These are phyloP conservation scores for Eucalyptus cloeziana DNA, from an alignment of 345 rosid species.

Conservation along the genomic window DNA sequence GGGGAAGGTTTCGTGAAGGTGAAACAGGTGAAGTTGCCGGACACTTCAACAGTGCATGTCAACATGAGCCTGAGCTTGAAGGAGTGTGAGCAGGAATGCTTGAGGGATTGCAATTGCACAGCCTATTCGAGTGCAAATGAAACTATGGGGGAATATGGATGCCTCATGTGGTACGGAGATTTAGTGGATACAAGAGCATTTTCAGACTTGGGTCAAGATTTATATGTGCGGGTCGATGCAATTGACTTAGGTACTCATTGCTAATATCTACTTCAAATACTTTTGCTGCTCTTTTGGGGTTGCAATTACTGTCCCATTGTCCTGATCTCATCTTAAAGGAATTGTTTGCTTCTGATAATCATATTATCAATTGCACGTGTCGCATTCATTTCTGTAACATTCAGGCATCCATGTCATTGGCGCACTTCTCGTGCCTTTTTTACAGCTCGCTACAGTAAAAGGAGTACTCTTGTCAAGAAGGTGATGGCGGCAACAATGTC, in stretches of 20 bases:
- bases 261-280: neutral
- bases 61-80: neutral
- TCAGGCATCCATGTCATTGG: neutral
- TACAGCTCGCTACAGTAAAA: neutral
- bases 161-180: constrained; percentile 17
- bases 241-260: neutral
- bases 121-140: constrained; percentile 7
- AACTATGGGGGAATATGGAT: neutral
- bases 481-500: neutral
- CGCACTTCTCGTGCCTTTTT: neutral
- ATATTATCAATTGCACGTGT: neutral
- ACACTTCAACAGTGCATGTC: neutral
- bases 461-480: neutral
- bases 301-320: neutral
- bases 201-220: neutral
- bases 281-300: neutral
- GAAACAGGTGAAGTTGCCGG: neutral
- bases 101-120: constrained; percentile 13
- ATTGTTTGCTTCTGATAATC: neutral
- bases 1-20: constrained; percentile 39
- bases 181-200: neutral
- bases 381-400: no score
- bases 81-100: constrained; percentile 7
- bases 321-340: neutral
- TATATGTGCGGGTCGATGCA: neutral